Percentiles rank a stretch among this genome's conserved stretches.
Evolutionary conservation across 2,329 filamentous ascomycete genomes (phyloP).

Genomic region (Zasmidium angulare): DNA sequence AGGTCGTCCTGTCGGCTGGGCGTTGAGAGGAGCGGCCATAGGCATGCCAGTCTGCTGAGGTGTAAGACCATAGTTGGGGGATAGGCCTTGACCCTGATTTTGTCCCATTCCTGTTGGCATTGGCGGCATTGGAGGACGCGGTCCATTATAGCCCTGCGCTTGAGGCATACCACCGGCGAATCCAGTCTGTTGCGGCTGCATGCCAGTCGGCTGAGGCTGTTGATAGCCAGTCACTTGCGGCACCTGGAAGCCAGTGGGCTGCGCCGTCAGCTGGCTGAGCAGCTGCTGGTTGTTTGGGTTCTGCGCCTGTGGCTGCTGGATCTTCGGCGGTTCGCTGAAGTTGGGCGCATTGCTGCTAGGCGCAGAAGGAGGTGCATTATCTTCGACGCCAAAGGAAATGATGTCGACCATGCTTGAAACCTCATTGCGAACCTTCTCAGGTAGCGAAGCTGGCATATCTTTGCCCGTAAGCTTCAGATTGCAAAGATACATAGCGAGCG

Average conservation of each 20-base stretch:
- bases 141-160: conserved; percentile 76
- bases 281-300: conserved; percentile 69
- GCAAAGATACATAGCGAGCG: conserved; percentile 96
- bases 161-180: conserved; percentile 64
- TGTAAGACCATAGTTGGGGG: conserved; percentile 40
- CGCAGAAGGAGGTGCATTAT: conserved; percentile 58
- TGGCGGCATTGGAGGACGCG: conserved; percentile 73
- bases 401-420: conserved; percentile 99
- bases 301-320: conserved; percentile 54
- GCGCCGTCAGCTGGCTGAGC: conserved; percentile 56
- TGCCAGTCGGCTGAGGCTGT: conserved; percentile 59
- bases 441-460: conserved; percentile 69
- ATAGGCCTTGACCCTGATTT: conserved; percentile 41
- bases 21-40: conserved; percentile 68
- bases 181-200: conserved; percentile 55
- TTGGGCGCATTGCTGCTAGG: conserved; percentile 66
- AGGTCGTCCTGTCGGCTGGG: conserved; percentile 89
- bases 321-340: conserved; percentile 59
- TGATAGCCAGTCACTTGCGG: conserved; percentile 45
- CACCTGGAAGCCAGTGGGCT: conserved; percentile 55
- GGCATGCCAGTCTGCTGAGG: conserved; percentile 65
- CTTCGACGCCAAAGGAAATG: conserved; percentile 88
- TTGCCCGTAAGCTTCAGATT: conserved; percentile 90
- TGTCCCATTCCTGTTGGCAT: conserved; percentile 76
- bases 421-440: conserved; percentile 88